Evolutionary conservation across 140 eudicot species (phyloP), one percentile per base, ranked within the genome.

Genomic region (Ambrosia hybrid): DNA sequence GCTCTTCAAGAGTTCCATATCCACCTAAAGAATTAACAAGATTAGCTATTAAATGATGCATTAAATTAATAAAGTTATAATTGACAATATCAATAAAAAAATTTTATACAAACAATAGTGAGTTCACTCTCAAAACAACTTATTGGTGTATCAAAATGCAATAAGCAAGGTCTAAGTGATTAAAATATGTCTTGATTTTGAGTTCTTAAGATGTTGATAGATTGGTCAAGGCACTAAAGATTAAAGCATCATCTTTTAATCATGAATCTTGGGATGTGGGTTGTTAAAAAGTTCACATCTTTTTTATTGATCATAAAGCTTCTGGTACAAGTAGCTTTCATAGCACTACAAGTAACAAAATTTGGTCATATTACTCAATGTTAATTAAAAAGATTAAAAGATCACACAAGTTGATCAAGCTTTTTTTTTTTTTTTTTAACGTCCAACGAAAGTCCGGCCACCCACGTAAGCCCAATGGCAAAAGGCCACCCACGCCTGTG

Each of bases 1-100:
- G 83, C 78, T 89, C 96, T 71, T 89, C 96, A 71, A 89, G 89
- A 52, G 96, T 89, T 46, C 94, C 96, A 87, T 89, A 89, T 49
- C 96, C 96, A 70, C 96, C 96, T 89, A 84, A 84, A 46, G 78
- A 7, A 41, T 63, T 45, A 30, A 21, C 26, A 21, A 21, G 26
- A 21, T 21, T 21, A 21, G 26, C 26, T 21, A 21, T 21, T 21
- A 21, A 21, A 21, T 21, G 26, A 21, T 21, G 26, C 26, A 21
- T 21, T 21, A 21, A 21, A 21, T 21, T 21, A 21, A 21, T 21
- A 21, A 21, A 21, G 26, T 21, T 21, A 21, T 21, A 21, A 21
- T 21, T 21, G 26, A 21, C 26, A 21, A 21, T 21, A 21, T 21
- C 26, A 21, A 21, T 21, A 21, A 21, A 21, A 21, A 21, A 21